Evolutionary conservation across 2,329 filamentous ascomycete genomes (phyloP).

Genomic region (Bipolaris cookei): DNA sequence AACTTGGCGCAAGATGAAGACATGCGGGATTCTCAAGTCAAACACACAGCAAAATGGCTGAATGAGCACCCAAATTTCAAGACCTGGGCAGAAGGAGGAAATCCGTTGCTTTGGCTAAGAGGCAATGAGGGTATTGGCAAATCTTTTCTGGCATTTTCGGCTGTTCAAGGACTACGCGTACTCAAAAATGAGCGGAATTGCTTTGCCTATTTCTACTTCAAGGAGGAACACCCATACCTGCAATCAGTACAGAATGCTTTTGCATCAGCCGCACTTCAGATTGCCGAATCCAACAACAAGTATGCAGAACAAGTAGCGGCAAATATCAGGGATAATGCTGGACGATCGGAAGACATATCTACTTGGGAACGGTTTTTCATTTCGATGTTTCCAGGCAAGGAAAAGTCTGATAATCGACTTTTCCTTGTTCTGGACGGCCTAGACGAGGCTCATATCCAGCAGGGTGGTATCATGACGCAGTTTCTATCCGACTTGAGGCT

Average conservation of each 20-base stretch:
- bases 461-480: neutral
- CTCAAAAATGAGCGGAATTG: neutral
- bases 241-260: slow-evolving; percentile 32
- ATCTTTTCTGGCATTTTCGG: slow-evolving; percentile 2
- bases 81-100: neutral
- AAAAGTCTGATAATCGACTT: neutral
- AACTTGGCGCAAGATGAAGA: neutral
- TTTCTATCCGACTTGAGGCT: slow-evolving; percentile 1
- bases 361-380: slow-evolving; percentile 1
- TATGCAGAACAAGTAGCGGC: slow-evolving; percentile 42
- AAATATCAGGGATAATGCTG: slow-evolving; percentile 36
- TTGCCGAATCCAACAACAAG: slow-evolving; percentile 37
- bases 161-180: neutral
- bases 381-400: neutral
- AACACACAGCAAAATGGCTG: neutral
- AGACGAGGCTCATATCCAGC: slow-evolving; percentile 1
- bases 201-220: slow-evolving; percentile 49
- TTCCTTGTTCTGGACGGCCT: slow-evolving; percentile 5
- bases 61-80: neutral
- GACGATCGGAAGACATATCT: neutral
- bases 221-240: slow-evolving; percentile 41
- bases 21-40: neutral
- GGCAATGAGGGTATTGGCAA: slow-evolving; percentile 6
- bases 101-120: neutral
- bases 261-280: slow-evolving; percentile 37